Conservation (phyloP, 805 yeast species). For the Pichia rugopelliculosa region DNA sequence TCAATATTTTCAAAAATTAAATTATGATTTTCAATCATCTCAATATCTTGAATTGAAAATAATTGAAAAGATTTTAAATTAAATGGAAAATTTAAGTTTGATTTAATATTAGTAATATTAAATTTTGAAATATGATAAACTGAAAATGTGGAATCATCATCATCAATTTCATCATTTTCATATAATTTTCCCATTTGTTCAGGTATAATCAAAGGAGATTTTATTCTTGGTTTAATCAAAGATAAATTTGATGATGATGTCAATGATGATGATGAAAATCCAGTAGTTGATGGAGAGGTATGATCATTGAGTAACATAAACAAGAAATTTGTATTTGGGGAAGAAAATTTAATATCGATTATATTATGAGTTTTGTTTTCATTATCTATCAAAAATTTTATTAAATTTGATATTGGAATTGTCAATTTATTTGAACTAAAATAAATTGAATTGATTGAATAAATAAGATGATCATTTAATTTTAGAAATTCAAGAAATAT, state of each 20-base stretch:
- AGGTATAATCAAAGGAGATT: not conserved
- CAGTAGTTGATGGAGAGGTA: not conserved
- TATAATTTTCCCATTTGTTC: not conserved
- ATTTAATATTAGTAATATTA: too few species aligned
- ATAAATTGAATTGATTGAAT: not conserved
- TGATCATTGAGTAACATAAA: not conserved
- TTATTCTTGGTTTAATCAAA: not conserved
- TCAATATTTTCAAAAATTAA: not conserved
- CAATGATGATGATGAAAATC: not conserved
- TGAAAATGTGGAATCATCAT: not conserved
- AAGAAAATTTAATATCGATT: not conserved
- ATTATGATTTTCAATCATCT: not conserved
- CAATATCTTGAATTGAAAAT: not conserved
- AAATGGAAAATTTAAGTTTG: not conserved
- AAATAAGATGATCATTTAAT: not conserved
- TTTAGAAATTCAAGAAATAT: not conserved
- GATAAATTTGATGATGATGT: not conserved
- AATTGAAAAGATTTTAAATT: slow-evolving; percentile 2
- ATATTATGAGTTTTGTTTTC: not conserved
- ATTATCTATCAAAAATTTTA: not conserved
- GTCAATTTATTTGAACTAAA: not conserved
- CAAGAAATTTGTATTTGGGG: not conserved
- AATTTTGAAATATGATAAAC: not conserved
- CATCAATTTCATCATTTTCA: slow-evolving; percentile 8
- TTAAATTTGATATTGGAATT: not conserved